Conservation (phyloP, 768 basidiomycete species). For the Candolleomyces aberdarensis region DNA sequence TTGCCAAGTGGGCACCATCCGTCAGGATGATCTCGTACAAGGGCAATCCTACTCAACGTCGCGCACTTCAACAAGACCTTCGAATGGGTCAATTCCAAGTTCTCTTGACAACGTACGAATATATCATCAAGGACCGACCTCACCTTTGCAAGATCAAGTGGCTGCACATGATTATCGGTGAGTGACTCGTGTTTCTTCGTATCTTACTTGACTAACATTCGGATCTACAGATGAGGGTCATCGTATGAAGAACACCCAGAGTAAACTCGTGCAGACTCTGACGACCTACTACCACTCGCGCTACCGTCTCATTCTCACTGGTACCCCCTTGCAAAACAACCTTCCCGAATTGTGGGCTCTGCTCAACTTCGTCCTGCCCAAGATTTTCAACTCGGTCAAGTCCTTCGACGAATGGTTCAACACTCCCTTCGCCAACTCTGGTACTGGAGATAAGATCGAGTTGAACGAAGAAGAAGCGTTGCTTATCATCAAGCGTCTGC, state of each 20-base stretch:
- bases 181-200: constrained; percentile 17
- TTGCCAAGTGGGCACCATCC: constrained; percentile 92
- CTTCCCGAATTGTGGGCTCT: constrained; percentile 94
- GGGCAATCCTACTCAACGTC: constrained; percentile 83
- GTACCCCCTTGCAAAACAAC: constrained; percentile 96
- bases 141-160: constrained; percentile 87
- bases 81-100: constrained; percentile 87
- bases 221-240: constrained; percentile 78
- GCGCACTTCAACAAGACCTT: constrained; percentile 73
- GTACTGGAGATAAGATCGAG: constrained; percentile 96
- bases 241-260: constrained; percentile 95
- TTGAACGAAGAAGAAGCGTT: constrained; percentile 99
- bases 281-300: constrained; percentile 91
- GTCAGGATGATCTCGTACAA: constrained; percentile 85
- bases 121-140: constrained; percentile 96
- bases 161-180: constrained; percentile 97
- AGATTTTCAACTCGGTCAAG: constrained; percentile 98
- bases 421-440: constrained; percentile 98
- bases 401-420: constrained; percentile 99
- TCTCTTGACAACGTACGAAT: constrained; percentile 91
- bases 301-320: constrained; percentile 91
- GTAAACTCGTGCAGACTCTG: constrained; percentile 84
- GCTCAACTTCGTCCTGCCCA: constrained; percentile 91
- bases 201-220: background rate
- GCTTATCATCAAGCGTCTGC: constrained; percentile 92